Evolutionary conservation across 208 protist genomes (phyloP).

Genomic region (Novymonas esmeraldas): DNA sequence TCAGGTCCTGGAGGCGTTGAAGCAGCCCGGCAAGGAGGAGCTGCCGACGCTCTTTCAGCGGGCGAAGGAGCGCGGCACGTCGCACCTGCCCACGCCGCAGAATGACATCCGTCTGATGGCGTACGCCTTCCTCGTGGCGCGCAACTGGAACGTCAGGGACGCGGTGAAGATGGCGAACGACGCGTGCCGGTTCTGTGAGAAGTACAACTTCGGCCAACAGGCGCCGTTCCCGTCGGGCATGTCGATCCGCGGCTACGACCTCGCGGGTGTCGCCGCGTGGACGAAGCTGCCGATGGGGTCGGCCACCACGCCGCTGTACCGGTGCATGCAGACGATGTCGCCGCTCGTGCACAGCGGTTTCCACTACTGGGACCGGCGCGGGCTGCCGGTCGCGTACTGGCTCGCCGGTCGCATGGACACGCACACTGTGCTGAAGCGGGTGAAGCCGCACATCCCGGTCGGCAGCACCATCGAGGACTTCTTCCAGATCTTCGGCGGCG

Average conservation of each 20-base stretch:
- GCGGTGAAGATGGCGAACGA: constrained; percentile 61
- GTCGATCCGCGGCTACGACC: constrained; percentile 60
- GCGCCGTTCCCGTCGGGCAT: constrained; percentile 48
- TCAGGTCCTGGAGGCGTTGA: constrained; percentile 37
- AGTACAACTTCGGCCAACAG: constrained; percentile 36
- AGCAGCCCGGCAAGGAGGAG: constrained; percentile 25
- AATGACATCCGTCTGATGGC: constrained; percentile 49
- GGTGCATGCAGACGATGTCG: constrained; percentile 35
- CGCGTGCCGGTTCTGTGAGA: constrained; percentile 36
- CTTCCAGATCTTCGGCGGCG: constrained; percentile 33
- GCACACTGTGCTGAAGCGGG: constrained; percentile 31
- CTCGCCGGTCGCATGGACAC: constrained; percentile 42
- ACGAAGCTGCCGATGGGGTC: constrained; percentile 6
- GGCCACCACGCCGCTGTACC: constrained; percentile 29
- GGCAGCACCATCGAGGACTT: constrained; percentile 40
- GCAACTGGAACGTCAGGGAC: constrained; percentile 62
- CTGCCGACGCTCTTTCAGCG: constrained; percentile 24
- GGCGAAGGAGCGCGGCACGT: constrained; percentile 19
- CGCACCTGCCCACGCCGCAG: constrained; percentile 37
- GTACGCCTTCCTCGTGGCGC: constrained; percentile 59
- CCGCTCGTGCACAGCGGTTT: constrained; percentile 35
- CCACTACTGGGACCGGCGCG: constrained; percentile 64
- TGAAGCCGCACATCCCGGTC: constrained; percentile 42
- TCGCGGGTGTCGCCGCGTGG: constrained; percentile 23
- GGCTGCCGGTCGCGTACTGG: constrained; percentile 54